These are phyloP conservation scores for Pachysolen tannophilus DNA, from an alignment of 805 yeast species.

Conservation along the genomic window DNA sequence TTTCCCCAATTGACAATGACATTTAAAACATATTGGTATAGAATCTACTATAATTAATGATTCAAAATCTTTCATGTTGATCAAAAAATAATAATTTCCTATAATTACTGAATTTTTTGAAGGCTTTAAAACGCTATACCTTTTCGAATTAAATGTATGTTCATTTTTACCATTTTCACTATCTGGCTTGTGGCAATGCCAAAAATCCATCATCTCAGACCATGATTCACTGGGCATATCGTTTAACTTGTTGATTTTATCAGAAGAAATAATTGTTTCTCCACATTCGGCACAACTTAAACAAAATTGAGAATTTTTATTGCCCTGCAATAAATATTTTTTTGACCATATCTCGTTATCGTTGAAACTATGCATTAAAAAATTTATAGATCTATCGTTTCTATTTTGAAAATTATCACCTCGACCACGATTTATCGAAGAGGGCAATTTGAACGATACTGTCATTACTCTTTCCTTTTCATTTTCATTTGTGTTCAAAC, in stretches of 20 bases:
- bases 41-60: conserved; percentile 13
- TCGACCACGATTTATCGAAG: not conserved
- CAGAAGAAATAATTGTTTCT: conserved; percentile 22
- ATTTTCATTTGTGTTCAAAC: too few species aligned
- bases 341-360: not conserved
- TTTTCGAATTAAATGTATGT: conserved; percentile 17
- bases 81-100: conserved; percentile 49
- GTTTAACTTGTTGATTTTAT: conserved; percentile 22
- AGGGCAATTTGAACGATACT: too few species aligned
- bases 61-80: conserved; percentile 20
- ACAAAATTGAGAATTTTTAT: not conserved
- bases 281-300: conserved; percentile 27
- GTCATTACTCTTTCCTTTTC: conserved; percentile 1
- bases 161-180: conserved; percentile 16
- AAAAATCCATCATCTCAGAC: conserved; percentile 93
- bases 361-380: not conserved
- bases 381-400: not conserved
- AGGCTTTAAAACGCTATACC: conserved; percentile 40
- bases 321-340: not conserved
- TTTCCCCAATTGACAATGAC: conserved; percentile 34
- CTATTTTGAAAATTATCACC: conserved; percentile 4
- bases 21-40: conserved; percentile 28
- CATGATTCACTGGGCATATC: conserved; percentile 90
- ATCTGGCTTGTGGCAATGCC: conserved; percentile 92
- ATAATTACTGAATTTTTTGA: conserved; percentile 32